These are phyloP conservation scores for Beauveria asiatica DNA, from an alignment of 2,329 filamentous ascomycete genomes.

Conservation along the genomic window DNA sequence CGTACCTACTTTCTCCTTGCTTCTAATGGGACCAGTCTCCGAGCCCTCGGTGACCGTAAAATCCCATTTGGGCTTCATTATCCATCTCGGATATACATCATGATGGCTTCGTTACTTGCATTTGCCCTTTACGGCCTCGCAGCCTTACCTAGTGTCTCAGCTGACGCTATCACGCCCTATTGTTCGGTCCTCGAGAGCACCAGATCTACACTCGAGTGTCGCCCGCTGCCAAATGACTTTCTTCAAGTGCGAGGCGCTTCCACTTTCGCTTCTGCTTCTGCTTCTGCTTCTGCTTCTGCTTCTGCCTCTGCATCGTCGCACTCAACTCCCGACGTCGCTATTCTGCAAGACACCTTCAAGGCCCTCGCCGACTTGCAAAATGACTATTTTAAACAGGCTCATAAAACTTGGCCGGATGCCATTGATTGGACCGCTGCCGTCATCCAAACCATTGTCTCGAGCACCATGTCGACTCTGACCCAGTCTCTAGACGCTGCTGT, in stretches of 20 bases:
- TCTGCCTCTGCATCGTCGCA: not conserved
- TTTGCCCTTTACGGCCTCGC: conserved; percentile 5
- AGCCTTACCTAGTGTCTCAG: not conserved
- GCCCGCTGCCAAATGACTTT: not conserved
- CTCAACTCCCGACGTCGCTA: conserved; percentile 3
- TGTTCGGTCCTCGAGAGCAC: not conserved
- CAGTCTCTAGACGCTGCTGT: conserved; percentile 38
- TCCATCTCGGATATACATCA: not conserved
- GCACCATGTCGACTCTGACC: conserved; percentile 63
- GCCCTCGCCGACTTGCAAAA: conserved; percentile 70
- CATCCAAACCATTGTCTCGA: conserved; percentile 68
- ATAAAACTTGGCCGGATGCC: conserved; percentile 73
- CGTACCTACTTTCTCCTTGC: not conserved
- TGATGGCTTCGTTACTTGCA: conserved; percentile 1
- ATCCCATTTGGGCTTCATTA: not conserved
- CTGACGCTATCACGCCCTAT: not conserved
- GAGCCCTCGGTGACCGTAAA: not conserved
- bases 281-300: not conserved
- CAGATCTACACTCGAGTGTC: not conserved
- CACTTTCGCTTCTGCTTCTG: not conserved
- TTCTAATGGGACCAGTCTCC: not conserved
- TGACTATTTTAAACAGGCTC: conserved; percentile 66
- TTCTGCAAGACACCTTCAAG: conserved; percentile 44
- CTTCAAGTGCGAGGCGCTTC: not conserved
- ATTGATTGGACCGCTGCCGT: conserved; percentile 96